Conservation (phyloP, 1,284 basidiomycete species). For the Ustilago hordei region DNA sequence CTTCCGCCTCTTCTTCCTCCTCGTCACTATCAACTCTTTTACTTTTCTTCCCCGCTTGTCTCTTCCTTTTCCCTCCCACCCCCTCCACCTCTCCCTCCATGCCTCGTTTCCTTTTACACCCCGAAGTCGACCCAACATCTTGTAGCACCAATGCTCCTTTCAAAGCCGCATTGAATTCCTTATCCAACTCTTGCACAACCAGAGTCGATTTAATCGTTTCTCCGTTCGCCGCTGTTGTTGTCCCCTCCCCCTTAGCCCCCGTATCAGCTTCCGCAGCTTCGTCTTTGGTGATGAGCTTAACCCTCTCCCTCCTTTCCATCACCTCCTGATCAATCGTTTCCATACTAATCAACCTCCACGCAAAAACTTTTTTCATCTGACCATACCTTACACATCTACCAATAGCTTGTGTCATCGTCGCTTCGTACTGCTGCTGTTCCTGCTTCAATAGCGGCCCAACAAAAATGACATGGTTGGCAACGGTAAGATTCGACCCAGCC, state of each 20-base stretch:
- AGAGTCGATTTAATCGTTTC: slow-evolving; percentile 44
- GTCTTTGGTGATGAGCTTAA: not conserved
- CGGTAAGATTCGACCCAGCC: slow-evolving; percentile 90
- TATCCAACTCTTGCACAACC: slow-evolving; percentile 70
- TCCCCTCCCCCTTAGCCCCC: not conserved
- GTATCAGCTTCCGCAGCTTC: not conserved
- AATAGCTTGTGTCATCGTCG: slow-evolving; percentile 59
- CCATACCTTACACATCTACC: slow-evolving; percentile 56
- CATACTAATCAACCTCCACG: slow-evolving; percentile 48
- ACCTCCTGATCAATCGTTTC: slow-evolving; percentile 59
- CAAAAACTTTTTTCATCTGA: slow-evolving; percentile 54
- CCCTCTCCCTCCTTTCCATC: slow-evolving; percentile 46
- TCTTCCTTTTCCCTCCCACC: slow-evolving; percentile 7
- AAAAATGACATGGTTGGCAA: slow-evolving; percentile 94
- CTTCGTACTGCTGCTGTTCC: slow-evolving; percentile 68
- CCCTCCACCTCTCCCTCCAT: slow-evolving; percentile 6
- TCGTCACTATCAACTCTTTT: slow-evolving; percentile 18
- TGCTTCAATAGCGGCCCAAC: slow-evolving; percentile 88
- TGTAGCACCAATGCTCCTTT: slow-evolving; percentile 53
- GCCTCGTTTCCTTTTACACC: not conserved
- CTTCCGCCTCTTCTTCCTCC: slow-evolving; percentile 26
- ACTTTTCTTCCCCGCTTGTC: slow-evolving; percentile 4
- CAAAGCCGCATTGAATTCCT: slow-evolving; percentile 76
- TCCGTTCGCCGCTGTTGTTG: slow-evolving; percentile 15
- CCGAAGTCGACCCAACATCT: slow-evolving; percentile 26